Evolutionary conservation across 2,329 filamentous ascomycete species (phyloP), one percentile per base, ranked within the genome.

Genomic region (Hortaea sp.): DNA sequence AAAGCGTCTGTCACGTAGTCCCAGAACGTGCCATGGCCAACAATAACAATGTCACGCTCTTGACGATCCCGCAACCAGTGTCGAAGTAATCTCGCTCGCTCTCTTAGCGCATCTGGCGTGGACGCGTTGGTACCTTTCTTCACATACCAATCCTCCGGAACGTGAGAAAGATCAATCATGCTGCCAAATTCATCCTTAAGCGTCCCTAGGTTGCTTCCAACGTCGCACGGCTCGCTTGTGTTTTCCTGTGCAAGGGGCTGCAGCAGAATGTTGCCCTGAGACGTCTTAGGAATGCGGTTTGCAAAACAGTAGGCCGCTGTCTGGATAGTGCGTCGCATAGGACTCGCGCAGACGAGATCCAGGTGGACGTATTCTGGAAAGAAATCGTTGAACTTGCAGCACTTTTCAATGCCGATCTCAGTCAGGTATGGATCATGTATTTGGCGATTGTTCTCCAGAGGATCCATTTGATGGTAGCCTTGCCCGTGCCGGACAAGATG

Each of bases 21-120:
- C 39, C 51, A 53, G 44, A 62, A 60, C 46, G 55, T 55, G 6
- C 59, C 59, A 50, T 61, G 59, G 35, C 46, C 51, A 9, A 62
- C 59, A 37, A 62, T 40, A 29, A 49, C 58, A 31, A 60, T 49
- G 39, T 61, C 57, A 46, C 49, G 54, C 49, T 61, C 59, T 12
- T 52, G 48, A 29, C 58, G 37, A 12, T 43, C 51, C 31, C 49
- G 53, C 20, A 61, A 52, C 47, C 52, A 61, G 4, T 44, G 46
- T 5, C 59, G 42, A 45, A 62, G 46, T 41, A 55, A 56, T 40
- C 43, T 46, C 10, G 59, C 57, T 11, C 59, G 42, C 5, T 43
- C 53, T 35, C 51, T 53, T 7, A 61, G 46, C 7, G 55, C 46
- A 32, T 47, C 49, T 3, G 56, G 50, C 29, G 57, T 27, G 4